phyloP scores from a whole-genome alignment of 2,329 filamentous ascomycete genomes.

The Graphium sp. region DNA sequence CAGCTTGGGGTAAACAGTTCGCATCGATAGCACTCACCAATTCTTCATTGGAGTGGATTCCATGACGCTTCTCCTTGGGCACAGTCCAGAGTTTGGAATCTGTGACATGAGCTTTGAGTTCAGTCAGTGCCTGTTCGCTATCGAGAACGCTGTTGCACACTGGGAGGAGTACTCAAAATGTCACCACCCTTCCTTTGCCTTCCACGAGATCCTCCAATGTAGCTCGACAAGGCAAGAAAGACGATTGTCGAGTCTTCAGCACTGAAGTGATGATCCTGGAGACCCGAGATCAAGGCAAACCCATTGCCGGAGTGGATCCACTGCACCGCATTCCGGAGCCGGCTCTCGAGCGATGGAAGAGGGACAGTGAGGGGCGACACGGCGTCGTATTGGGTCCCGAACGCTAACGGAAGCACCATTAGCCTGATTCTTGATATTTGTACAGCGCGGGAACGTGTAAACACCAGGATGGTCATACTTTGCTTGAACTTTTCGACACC shows the following conservation, averaged over 20 bases:
- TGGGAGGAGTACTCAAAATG: conserved; percentile 16
- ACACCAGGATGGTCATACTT: no score
- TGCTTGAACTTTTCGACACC: no score
- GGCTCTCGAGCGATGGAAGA: conserved; percentile 17
- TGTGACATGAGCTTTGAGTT: conserved; percentile 26
- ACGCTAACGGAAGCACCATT: no score
- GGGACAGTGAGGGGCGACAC: conserved; percentile 20
- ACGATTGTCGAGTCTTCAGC: conserved; percentile 35
- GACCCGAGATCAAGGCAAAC: conserved; percentile 35
- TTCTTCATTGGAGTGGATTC: conserved; percentile 28
- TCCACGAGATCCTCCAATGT: conserved; percentile 37
- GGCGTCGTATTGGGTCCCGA: no score
- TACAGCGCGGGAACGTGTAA: no score
- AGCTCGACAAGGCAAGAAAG: conserved; percentile 37
- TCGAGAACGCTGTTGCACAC: no score
- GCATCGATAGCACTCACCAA: conserved; percentile 16
- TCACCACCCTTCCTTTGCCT: conserved; percentile 27
- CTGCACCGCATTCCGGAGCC: conserved; percentile 16
- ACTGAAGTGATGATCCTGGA: conserved; percentile 27
- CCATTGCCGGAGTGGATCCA: conserved; percentile 25
- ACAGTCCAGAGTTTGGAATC: conserved; percentile 26
- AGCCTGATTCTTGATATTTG: no score
- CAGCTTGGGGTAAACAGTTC: no score
- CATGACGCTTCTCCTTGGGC: conserved; percentile 24
- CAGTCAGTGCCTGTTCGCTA: no score